Evolutionary conservation across 2,329 filamentous ascomycete species (phyloP).

Genomic region (Fusarium subglutinans): DNA sequence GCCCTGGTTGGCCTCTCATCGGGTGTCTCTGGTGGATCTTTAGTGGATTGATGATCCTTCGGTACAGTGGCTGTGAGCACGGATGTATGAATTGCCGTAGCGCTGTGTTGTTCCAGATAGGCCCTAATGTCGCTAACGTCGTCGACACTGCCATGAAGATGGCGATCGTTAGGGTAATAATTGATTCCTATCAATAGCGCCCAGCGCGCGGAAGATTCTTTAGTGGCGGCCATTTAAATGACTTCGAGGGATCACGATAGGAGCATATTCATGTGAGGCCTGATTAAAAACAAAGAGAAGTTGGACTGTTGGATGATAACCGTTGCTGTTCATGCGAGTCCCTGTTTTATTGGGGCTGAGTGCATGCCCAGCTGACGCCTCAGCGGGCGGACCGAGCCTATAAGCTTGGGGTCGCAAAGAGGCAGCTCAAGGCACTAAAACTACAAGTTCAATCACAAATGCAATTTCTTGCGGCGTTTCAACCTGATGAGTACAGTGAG

Average conservation of each 20-base stretch:
- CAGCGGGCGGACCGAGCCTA: background rate
- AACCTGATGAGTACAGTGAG: too few species aligned
- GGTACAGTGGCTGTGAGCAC: background rate
- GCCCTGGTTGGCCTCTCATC: background rate
- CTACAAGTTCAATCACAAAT: background rate
- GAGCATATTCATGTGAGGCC: fast-evolving
- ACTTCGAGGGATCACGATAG: fast-evolving
- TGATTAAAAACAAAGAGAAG: background rate
- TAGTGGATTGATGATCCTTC: background rate
- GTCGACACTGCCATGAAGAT: background rate
- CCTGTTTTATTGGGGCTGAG: background rate
- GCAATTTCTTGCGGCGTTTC: background rate
- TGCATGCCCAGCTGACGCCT: background rate
- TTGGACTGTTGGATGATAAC: background rate
- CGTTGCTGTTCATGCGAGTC: background rate
- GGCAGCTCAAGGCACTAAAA: background rate
- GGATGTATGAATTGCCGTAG: background rate
- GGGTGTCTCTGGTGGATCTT: background rate
- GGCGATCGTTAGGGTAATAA: background rate
- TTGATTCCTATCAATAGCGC: background rate
- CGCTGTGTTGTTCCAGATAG: background rate
- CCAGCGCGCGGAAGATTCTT: background rate
- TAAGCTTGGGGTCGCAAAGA: background rate
- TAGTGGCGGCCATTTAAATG: fast-evolving
- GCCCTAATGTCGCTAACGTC: background rate